phyloP scores from a whole-genome alignment of 2,329 filamentous ascomycete genomes.

The Penicillium psychrosexuale region DNA sequence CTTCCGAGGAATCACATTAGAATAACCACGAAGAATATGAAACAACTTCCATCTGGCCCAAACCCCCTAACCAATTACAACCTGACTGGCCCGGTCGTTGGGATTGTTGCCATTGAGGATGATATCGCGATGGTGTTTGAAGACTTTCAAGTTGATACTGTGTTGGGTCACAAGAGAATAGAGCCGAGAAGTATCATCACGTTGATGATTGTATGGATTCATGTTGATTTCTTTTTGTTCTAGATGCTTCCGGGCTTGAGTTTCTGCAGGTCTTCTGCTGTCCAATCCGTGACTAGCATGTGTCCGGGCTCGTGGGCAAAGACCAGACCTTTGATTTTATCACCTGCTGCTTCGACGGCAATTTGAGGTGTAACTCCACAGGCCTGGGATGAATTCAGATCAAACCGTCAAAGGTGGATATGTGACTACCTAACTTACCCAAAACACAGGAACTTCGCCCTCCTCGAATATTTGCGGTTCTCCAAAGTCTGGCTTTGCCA shows the following conservation, averaged over 20 bases:
- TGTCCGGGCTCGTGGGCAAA: slow-evolving; percentile 62
- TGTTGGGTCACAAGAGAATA: neutral
- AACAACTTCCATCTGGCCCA: neutral
- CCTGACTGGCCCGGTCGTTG: slow-evolving; percentile 6
- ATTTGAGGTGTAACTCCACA: slow-evolving; percentile 66
- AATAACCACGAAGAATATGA: neutral
- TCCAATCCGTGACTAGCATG: slow-evolving; percentile 59
- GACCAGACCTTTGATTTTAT: slow-evolving; percentile 51
- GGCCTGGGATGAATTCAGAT: slow-evolving; percentile 60
- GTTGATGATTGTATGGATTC: neutral
- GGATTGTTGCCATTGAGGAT: slow-evolving; percentile 6
- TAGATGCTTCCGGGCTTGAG: slow-evolving; percentile 12
- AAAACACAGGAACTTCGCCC: slow-evolving; percentile 38
- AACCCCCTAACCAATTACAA: slow-evolving; percentile 1
- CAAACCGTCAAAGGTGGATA: slow-evolving; percentile 31
- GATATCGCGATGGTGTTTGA: neutral
- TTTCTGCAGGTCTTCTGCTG: slow-evolving; percentile 39
- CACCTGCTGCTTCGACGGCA: slow-evolving; percentile 55
- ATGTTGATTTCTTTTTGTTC: neutral
- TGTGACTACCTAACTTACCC: slow-evolving; percentile 19
- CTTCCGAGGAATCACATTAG: neutral
- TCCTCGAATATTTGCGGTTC: slow-evolving; percentile 44
- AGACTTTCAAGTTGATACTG: slow-evolving; percentile 1
- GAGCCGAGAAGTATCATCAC: neutral
- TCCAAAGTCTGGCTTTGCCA: slow-evolving; percentile 57